Percentiles rank a stretch among this genome's conserved stretches.
Conservation (phyloP, 2,329 filamentous ascomycete genomes). For the Stromatinia cepivora region DNA sequence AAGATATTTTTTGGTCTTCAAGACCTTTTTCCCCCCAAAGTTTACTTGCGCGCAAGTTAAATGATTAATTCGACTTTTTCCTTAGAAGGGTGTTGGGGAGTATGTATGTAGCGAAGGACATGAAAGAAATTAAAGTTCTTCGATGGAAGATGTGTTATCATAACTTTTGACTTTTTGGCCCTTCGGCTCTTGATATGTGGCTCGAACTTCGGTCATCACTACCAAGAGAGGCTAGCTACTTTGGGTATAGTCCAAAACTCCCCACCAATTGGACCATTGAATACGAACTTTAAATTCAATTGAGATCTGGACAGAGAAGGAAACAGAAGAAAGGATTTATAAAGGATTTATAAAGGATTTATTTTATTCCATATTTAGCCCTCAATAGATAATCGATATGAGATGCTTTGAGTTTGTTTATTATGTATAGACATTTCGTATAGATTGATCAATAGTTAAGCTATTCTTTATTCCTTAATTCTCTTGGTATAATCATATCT, state of each 20-base stretch:
- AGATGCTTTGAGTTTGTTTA: not conserved
- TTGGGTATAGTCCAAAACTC: not conserved
- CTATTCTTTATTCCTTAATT: not conserved
- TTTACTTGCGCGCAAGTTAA: conserved; percentile 32
- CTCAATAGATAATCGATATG: not conserved
- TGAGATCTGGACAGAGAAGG: conserved; percentile 24
- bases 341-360: not conserved
- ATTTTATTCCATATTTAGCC: not conserved
- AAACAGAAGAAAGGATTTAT: conserved; percentile 6
- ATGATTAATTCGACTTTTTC: not conserved
- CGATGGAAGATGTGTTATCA: conserved; percentile 9
- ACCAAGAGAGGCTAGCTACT: conserved; percentile 4
- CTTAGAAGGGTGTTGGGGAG: not conserved
- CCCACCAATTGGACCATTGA: conserved; percentile 6
- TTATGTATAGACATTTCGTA: not conserved
- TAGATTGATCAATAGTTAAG: not conserved
- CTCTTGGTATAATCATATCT: not conserved
- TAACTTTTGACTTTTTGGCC: conserved; percentile 15
- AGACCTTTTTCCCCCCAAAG: conserved; percentile 28
- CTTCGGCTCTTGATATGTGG: conserved; percentile 23
- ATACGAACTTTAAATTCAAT: conserved; percentile 1
- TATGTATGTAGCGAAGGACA: not conserved
- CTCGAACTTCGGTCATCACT: conserved; percentile 12
- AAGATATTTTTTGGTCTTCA: conserved; percentile 30
- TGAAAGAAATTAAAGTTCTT: conserved; percentile 17